Evolutionary conservation across 2,329 filamentous ascomycete genomes (phyloP).

Genomic region (Rhexocercosporidium sp.): DNA sequence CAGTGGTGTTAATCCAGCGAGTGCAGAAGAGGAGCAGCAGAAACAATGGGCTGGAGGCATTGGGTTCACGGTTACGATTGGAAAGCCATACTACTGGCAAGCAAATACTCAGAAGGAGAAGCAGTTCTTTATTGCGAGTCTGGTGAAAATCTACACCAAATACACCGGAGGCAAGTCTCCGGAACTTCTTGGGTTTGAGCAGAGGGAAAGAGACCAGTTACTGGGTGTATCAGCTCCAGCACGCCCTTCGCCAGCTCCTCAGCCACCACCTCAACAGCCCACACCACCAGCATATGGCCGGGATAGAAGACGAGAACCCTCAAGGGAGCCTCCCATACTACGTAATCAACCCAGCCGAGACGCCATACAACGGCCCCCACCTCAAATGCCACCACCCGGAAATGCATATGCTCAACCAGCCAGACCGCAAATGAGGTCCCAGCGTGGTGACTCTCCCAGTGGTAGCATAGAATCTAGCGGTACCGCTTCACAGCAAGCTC

Average conservation of each 20-base stretch:
- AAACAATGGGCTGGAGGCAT: constrained; percentile 80
- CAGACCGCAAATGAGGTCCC: constrained; percentile 34
- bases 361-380: constrained; percentile 35
- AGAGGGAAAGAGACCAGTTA: constrained; percentile 77
- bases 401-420: constrained; percentile 31
- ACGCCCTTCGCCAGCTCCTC: constrained; percentile 28
- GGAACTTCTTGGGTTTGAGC: constrained; percentile 81
- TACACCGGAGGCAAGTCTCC: constrained; percentile 89
- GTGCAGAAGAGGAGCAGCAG: constrained; percentile 62
- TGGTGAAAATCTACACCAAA: constrained; percentile 96
- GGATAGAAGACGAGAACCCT: constrained; percentile 33
- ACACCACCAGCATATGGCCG: constrained; percentile 34
- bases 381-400: constrained; percentile 29
- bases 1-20: constrained; percentile 63
- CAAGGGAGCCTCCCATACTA: constrained; percentile 33
- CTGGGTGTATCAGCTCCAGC: constrained; percentile 54
- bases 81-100: constrained; percentile 97
- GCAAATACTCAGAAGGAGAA: constrained; percentile 94
- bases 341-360: constrained; percentile 39
- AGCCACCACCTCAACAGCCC: constrained; percentile 28
- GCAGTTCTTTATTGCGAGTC: constrained; percentile 95
- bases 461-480: constrained; percentile 36
- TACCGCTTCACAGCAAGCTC: constrained; percentile 29
- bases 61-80: constrained; percentile 86
- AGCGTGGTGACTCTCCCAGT: constrained; percentile 38